phyloP scores from a whole-genome alignment of 768 basidiomycete species.

The Lanmaoa pseudosensibilis region DNA sequence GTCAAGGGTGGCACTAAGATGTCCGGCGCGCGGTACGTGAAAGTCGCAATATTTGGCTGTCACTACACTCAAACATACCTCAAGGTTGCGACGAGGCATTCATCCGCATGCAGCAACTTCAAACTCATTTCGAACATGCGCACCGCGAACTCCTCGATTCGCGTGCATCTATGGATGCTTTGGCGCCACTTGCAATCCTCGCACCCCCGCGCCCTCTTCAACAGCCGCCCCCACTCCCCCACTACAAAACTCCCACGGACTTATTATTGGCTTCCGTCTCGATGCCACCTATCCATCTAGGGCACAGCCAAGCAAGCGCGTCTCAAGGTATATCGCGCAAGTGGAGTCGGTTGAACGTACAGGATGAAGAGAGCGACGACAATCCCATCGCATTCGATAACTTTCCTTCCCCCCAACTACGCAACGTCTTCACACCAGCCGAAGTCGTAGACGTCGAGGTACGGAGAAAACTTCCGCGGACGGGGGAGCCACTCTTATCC shows the following conservation, averaged over 20 bases:
- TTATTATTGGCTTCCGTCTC: constrained; percentile 12
- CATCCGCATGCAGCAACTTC: constrained; percentile 25
- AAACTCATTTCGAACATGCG: constrained; percentile 23
- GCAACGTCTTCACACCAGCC: not conserved
- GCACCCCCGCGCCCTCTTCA: constrained; percentile 20
- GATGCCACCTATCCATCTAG: constrained; percentile 6
- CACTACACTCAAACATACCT: constrained; percentile 5
- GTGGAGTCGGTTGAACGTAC: constrained; percentile 33
- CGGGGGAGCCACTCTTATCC: constrained; percentile 17
- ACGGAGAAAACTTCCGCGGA: not conserved
- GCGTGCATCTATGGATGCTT: constrained; percentile 8
- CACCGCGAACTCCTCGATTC: constrained; percentile 23
- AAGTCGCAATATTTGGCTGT: not conserved
- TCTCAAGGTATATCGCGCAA: constrained; percentile 26
- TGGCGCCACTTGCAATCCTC: constrained; percentile 22
- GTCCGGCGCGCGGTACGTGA: constrained; percentile 28
- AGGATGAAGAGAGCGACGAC: constrained; percentile 19
- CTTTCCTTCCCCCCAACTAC: constrained; percentile 7
- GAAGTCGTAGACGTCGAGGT: constrained; percentile 14
- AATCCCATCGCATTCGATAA: constrained; percentile 23
- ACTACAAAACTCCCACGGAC: not conserved
- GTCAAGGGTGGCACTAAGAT: constrained; percentile 28
- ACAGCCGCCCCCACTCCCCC: constrained; percentile 17
- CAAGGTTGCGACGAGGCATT: constrained; percentile 28
- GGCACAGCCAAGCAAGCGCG: constrained; percentile 12